Conservation (phyloP, 163 green algal species). For the Scenedesmus sp. region DNA sequence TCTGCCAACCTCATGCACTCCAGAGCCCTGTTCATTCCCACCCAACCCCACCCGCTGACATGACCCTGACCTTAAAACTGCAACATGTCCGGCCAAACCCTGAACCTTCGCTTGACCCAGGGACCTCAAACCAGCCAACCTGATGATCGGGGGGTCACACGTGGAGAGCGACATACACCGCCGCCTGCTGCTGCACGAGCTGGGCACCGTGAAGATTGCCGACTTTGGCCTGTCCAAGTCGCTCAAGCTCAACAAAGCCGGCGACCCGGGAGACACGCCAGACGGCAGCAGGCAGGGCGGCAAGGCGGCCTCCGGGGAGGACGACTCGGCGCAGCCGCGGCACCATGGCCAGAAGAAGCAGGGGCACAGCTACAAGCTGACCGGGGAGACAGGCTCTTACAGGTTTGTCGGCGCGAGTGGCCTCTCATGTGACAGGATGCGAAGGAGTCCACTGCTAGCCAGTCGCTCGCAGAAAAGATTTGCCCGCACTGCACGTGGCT, state of each 20-base stretch:
- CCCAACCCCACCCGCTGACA: background rate
- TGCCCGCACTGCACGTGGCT: no score
- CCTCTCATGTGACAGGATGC: no score
- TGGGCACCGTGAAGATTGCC: constrained; percentile 87
- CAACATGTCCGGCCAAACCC: background rate
- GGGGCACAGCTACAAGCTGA: constrained; percentile 72
- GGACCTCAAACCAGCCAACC: constrained; percentile 93
- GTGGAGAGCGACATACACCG: constrained; percentile 54
- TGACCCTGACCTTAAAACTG: background rate
- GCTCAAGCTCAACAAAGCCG: constrained; percentile 80
- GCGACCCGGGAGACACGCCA: background rate
- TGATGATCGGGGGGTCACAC: constrained; percentile 88
- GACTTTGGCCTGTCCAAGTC: constrained; percentile 93
- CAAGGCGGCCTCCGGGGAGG: background rate
- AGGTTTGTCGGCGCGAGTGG: constrained; percentile 30
- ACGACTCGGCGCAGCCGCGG: background rate
- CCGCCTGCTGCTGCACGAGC: constrained; percentile 64
- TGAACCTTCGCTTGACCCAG: constrained; percentile 40
- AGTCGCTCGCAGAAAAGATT: no score
- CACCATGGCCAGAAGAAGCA: constrained; percentile 52
- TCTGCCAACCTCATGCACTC: no score
- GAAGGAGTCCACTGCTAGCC: no score
- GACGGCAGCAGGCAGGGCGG: constrained; percentile 31
- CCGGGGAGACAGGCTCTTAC: constrained; percentile 88
- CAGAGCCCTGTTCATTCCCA: no score